A percentile compares a stretch with the other conserved stretches of the same genome.
Conservation (phyloP, 2,329 filamentous ascomycete species). For the Penicillium hordei region DNA sequence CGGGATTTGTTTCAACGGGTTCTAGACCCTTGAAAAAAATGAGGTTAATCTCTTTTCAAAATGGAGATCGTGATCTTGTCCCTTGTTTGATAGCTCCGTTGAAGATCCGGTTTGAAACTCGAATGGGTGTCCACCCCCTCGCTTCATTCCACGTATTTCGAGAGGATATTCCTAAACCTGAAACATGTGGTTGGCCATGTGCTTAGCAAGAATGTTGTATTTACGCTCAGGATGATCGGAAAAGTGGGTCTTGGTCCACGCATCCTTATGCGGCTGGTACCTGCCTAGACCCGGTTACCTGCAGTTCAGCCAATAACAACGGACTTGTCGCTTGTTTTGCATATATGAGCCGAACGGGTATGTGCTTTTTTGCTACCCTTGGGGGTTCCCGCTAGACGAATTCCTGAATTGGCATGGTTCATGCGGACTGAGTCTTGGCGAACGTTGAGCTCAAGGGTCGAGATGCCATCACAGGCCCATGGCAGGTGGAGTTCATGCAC, state of each 20-base stretch:
- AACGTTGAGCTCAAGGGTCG: slow-evolving; percentile 9
- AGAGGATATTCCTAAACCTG: slow-evolving; percentile 13
- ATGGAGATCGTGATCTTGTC: slow-evolving; percentile 2
- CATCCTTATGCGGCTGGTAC: slow-evolving; percentile 20
- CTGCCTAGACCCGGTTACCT: slow-evolving; percentile 19
- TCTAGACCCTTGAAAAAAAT: slow-evolving; percentile 12
- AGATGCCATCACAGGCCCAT: slow-evolving; percentile 25
- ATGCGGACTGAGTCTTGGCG: slow-evolving; percentile 16
- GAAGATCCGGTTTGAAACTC: slow-evolving; percentile 8
- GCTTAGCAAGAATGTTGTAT: slow-evolving; percentile 12
- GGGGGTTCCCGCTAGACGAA: slow-evolving; percentile 10
- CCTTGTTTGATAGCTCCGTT: slow-evolving; percentile 20
- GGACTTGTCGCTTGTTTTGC: slow-evolving; percentile 23
- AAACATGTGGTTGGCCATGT: slow-evolving; percentile 29
- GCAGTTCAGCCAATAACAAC: slow-evolving; percentile 19
- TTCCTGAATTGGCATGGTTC: slow-evolving; percentile 18
- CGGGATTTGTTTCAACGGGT: neutral
- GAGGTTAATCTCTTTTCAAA: slow-evolving; percentile 10
- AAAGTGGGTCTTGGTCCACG: slow-evolving; percentile 5
- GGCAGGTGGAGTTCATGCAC: slow-evolving; percentile 14
- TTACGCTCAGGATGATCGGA: slow-evolving; percentile 7
- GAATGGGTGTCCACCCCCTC: slow-evolving; percentile 18
- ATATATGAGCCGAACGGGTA: slow-evolving; percentile 17
- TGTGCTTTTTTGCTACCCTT: slow-evolving; percentile 13
- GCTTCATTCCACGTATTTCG: slow-evolving; percentile 21